Conservation (phyloP, 2,329 filamentous ascomycete genomes). For the Cryoendolithus antarcticus region DNA sequence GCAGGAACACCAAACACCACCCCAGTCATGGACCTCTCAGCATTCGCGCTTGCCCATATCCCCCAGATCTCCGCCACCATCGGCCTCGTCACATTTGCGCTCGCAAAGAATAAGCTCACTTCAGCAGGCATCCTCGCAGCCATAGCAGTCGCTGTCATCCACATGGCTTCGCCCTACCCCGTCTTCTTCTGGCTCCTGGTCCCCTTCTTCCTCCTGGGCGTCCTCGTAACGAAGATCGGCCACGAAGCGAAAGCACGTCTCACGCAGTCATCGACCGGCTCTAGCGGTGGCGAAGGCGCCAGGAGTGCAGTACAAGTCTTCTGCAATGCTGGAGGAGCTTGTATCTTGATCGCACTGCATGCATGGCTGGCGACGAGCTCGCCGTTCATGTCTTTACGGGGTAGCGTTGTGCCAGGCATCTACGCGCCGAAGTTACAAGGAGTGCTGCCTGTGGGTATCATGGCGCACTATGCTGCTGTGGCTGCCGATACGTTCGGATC, state of each 20-base stretch:
- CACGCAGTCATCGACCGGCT: slow-evolving; percentile 64
- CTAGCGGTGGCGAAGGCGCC: slow-evolving; percentile 65
- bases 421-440: slow-evolving; percentile 31
- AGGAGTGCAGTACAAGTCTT: slow-evolving; percentile 81
- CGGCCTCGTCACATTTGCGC: slow-evolving; percentile 33
- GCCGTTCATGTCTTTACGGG: slow-evolving; percentile 20
- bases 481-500: slow-evolving; percentile 90
- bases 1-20: neutral
- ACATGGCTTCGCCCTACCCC: slow-evolving; percentile 87
- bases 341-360: slow-evolving; percentile 47
- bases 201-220: slow-evolving; percentile 80
- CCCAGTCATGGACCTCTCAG: neutral
- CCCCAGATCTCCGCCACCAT: slow-evolving; percentile 19
- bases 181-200: slow-evolving; percentile 75
- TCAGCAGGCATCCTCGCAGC: slow-evolving; percentile 62
- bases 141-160: slow-evolving; percentile 58
- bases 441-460: slow-evolving; percentile 35
- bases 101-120: slow-evolving; percentile 51
- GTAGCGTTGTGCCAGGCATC: slow-evolving; percentile 14
- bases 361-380: slow-evolving; percentile 27
- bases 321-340: slow-evolving; percentile 74
- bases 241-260: slow-evolving; percentile 71
- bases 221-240: slow-evolving; percentile 78
- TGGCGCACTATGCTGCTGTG: slow-evolving; percentile 66
- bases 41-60: slow-evolving; percentile 13